A percentile compares a stretch with the other conserved stretches of the same genome.
Evolutionary conservation across 176 grass and related monocot genomes (phyloP).

Genomic region (Tillandsia leiboldiana): DNA sequence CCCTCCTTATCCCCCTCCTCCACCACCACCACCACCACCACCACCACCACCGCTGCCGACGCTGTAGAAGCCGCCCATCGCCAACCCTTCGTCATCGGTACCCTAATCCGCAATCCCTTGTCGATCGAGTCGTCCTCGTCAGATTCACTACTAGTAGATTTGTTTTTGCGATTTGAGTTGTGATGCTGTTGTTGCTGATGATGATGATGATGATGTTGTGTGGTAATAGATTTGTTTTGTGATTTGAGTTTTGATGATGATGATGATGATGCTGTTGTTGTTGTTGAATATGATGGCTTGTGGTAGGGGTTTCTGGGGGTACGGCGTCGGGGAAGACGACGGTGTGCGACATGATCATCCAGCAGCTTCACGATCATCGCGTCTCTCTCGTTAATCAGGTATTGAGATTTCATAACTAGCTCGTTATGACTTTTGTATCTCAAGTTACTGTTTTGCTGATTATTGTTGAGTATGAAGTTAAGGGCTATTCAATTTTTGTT

Average conservation of each 20-base stretch:
- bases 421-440: not conserved
- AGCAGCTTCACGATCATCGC: conserved; percentile 94
- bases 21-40: conserved; percentile 1
- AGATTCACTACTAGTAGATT: no score
- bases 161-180: no score
- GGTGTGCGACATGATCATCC: conserved; percentile 99
- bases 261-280: conserved; percentile 1
- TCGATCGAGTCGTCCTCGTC: conserved; percentile 1
- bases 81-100: conserved; percentile 95
- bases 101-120: not conserved
- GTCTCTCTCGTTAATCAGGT: conserved; percentile 94
- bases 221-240: not conserved
- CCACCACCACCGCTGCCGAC: conserved; percentile 11
- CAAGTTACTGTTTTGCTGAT: no score
- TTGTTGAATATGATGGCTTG: not conserved
- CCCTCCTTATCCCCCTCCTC: conserved; percentile 13
- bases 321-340: conserved; percentile 99
- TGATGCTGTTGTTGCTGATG: no score
- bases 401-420: not conserved
- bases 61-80: conserved; percentile 8
- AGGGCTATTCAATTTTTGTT: no score
- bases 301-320: conserved; percentile 76
- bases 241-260: not conserved
- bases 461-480: no score
- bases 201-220: not conserved